Base-by-base conservation (phyloP, 306 rosid species). In the Trifolium pratense region DNA sequence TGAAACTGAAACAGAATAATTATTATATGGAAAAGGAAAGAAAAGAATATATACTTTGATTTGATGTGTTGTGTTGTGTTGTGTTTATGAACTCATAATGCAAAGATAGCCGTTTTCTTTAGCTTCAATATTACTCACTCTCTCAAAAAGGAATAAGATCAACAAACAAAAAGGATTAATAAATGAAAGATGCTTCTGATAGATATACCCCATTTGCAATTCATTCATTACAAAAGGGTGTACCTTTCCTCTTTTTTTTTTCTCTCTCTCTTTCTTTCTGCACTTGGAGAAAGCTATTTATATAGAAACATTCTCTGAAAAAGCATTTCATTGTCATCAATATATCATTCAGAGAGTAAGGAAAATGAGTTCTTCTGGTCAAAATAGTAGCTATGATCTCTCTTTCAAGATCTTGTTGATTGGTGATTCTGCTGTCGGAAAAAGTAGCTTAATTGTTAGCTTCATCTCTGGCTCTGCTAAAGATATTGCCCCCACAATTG, bases 391-490 rank as follows among this genome's bases (percentile, higher is more conserved):
- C 83, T 91, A 84, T 85, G 99, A 91, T 90, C 89, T 94, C 75
- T 91, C 99, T 4, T 89, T 89, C 86, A 94, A 94, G 96, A 84
- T 94, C 89, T 83, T 94, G 87, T 53, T 94, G 87, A 91, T 94
- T 75, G 99, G 99, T 73, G 99, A 94, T 74, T 87, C 99, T 6
- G 97, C 85, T 55, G 99, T 94, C n/a, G 99, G 99, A 42, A 94
- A 94, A 78, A 94, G 96, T 61, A 94, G 97, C 80, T 86, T 94
- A 5, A 88, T 94, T 60, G 84, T 94, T 73, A 89, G 89, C 90
- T 94, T 94, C 87, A 90, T 90, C 85, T 87, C 96, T 70, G 71
- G 48, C 74, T 76, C 95, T 17, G 77, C 60, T 17, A 87, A 83
- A 42, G 80, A 91, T 77, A 72, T 88, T 67, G 74, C 96, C 25